These are phyloP conservation scores for Bryum argenteum DNA, from an alignment of 225 moss, liverwort and hornwort species.

Conservation along the genomic window DNA sequence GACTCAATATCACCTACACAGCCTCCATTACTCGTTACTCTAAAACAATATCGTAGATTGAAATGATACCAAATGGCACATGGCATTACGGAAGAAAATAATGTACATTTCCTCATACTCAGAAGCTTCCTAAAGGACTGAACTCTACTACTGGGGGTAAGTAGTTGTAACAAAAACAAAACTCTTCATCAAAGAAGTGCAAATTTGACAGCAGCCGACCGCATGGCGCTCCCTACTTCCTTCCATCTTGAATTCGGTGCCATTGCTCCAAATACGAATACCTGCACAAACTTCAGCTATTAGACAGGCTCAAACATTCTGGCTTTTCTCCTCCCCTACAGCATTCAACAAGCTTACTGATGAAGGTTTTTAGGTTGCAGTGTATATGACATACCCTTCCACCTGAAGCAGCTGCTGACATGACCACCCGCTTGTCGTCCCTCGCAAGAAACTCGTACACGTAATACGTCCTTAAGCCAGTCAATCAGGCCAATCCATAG, in stretches of 20 bases:
- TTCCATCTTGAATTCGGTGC: constrained; percentile 87
- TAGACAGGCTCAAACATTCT: not conserved
- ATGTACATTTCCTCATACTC: not conserved
- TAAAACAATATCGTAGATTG: not conserved
- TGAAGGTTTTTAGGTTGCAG: not conserved
- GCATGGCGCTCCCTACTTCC: constrained; percentile 65
- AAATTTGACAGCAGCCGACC: constrained; percentile 74
- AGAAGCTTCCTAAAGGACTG: not conserved
- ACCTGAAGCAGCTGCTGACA: constrained; percentile 84
- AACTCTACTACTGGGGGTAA: not conserved
- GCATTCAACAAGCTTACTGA: no score
- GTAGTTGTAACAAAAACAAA: constrained; percentile 8
- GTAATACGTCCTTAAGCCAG: constrained; percentile 75
- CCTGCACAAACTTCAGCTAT: constrained; percentile 42
- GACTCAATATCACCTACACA: no score
- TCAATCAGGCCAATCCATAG: constrained; percentile 5
- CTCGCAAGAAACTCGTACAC: constrained; percentile 84
- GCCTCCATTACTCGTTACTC: no score
- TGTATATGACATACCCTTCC: constrained; percentile 67
- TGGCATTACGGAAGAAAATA: not conserved
- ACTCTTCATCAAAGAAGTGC: constrained; percentile 36
- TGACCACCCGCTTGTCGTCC: constrained; percentile 81
- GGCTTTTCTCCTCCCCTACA: no score
- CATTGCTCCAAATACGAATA: constrained; percentile 89
- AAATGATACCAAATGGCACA: not conserved